A percentile compares a stretch with the other conserved stretches of the same genome.
Conservation (phyloP, 2,329 filamentous ascomycete species). For the Penicillium sp. region DNA sequence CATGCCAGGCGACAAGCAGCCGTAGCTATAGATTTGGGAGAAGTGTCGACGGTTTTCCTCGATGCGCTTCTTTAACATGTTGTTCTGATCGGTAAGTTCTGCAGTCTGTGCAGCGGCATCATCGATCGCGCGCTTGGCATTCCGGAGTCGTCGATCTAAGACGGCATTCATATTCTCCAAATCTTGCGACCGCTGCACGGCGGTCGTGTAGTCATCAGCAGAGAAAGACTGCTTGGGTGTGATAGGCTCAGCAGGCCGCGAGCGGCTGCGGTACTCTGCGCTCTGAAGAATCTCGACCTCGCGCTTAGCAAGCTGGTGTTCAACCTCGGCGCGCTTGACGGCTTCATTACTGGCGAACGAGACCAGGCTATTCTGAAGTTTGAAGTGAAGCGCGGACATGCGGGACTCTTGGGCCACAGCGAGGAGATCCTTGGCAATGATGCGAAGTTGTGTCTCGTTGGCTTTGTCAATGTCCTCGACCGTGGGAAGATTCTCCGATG, state of each 20-base stretch:
- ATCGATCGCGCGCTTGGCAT: slow-evolving; percentile 75
- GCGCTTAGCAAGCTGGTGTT: slow-evolving; percentile 84
- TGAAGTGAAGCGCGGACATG: slow-evolving; percentile 84
- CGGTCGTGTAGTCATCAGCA: slow-evolving; percentile 57
- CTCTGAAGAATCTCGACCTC: slow-evolving; percentile 81
- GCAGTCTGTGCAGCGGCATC: slow-evolving; percentile 72
- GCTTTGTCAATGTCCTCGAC: slow-evolving; percentile 53
- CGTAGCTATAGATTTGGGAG: slow-evolving; percentile 72
- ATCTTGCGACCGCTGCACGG: slow-evolving; percentile 60
- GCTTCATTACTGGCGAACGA: slow-evolving; percentile 81
- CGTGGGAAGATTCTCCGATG: slow-evolving; percentile 47
- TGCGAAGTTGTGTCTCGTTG: slow-evolving; percentile 51
- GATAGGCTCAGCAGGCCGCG: slow-evolving; percentile 50
- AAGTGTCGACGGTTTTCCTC: slow-evolving; percentile 87
- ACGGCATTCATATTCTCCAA: slow-evolving; percentile 64
- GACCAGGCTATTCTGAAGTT: slow-evolving; percentile 82
- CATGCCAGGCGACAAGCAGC: slow-evolving; percentile 63
- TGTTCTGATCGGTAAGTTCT: slow-evolving; percentile 70
- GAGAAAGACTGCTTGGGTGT: slow-evolving; percentile 38
- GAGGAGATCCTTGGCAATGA: slow-evolving; percentile 55
- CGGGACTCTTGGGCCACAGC: slow-evolving; percentile 63
- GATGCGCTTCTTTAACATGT: slow-evolving; percentile 76
- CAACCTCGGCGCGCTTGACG: slow-evolving; percentile 80
- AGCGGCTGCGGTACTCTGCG: slow-evolving; percentile 67
- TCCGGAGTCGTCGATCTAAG: slow-evolving; percentile 63